These are phyloP conservation scores for Phytomonas sp. DNA, from an alignment of 208 protist genomes.

Conservation along the genomic window DNA sequence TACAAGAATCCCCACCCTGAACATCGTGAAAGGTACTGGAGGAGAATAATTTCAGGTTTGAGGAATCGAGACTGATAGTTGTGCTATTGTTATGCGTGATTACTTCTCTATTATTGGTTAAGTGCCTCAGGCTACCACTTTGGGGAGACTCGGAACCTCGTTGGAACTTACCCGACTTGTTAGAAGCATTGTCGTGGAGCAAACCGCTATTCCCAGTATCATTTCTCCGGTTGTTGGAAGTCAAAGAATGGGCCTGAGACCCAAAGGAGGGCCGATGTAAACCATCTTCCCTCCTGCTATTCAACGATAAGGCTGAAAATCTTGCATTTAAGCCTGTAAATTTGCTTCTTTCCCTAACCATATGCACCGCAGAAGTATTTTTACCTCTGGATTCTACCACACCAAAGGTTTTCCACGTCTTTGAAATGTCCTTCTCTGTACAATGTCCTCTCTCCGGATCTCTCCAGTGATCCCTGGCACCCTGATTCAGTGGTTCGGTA, in stretches of 20 bases:
- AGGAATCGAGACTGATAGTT: not conserved
- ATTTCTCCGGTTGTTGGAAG: not conserved
- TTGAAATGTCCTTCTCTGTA: not conserved
- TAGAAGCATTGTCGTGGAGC: not conserved
- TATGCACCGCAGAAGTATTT: not conserved
- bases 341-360: not conserved
- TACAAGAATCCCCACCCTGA: not conserved
- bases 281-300: not conserved
- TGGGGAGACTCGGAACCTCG: not conserved
- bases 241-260: not conserved
- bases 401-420: not conserved
- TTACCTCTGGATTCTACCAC: not conserved
- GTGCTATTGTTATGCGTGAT: not conserved
- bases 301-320: not conserved
- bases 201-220: not conserved
- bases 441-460: not conserved
- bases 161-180: not conserved
- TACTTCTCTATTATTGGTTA: not conserved
- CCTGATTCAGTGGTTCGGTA: not conserved
- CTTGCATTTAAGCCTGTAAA: not conserved
- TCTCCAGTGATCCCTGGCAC: not conserved
- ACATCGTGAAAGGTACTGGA: not conserved
- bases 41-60: not conserved
- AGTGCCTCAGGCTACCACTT: not conserved
- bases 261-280: not conserved